Evolutionary conservation across 1,284 basidiomycete species (phyloP), one percentile per base, ranked within the genome.

Genomic region (Tylopilus sp.): DNA sequence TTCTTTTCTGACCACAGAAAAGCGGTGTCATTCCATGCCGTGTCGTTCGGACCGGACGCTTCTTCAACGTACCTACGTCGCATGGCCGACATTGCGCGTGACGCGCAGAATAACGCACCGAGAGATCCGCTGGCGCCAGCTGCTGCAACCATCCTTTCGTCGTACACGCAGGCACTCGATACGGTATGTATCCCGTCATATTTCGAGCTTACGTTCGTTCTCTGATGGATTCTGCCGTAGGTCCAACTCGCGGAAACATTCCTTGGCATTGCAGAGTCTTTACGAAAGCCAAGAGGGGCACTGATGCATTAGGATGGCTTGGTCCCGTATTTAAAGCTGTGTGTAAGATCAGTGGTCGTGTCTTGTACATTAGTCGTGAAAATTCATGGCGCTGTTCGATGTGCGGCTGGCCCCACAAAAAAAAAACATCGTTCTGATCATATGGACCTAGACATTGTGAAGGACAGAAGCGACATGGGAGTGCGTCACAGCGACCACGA

Each of bases 171-270:
- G 62, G 89, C 87, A 2, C 79, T 89, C 4, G 86, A 89, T 69
- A 84, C 86, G 56, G 88, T 89, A 63, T 62, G 83, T 75, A 24
- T 9, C 1, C 22, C 4, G 29, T 29, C 22, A 38, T 19, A 3
- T 22, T 56, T 59, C 26, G 29, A 32, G 24, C 24, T 13, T 16
- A 53, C n/a, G 22, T 44, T 36, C 10, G 29, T 36, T 19, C 53
- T 51, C 2, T 53, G 22, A 52, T 4, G 22, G 16, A 13, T 26
- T 22, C 36, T 8, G 36, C 36, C 2, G 4, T 55, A 89, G 88
- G 80, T 89, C 29, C 82, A 83, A 67, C 83, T 90, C 1, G 83
- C 88, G 0, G 80, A 88, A 64, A 88, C 89, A 0, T 91, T 90
- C 82, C 74, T 90, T 22, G 85, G 84, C 10, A 83, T 90, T 53